Evolutionary conservation across 352 stramenopile species (phyloP).

Genomic region (Globisporangium canariense): DNA sequence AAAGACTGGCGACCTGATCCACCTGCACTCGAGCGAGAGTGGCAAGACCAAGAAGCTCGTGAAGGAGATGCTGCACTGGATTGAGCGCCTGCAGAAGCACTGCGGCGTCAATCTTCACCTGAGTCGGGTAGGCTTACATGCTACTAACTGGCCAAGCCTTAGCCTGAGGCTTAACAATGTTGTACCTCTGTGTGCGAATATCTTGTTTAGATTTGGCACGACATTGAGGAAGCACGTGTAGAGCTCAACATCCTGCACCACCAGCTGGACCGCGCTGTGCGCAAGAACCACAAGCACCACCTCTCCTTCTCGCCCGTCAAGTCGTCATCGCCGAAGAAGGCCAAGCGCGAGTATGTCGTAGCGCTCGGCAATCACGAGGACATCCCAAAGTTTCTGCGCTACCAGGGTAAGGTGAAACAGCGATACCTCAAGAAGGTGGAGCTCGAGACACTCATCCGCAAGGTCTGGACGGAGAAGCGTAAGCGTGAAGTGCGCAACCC

Average conservation of each 20-base stretch:
- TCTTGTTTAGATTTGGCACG: conserved; percentile 62
- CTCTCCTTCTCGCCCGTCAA: not conserved
- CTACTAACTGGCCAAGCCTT: not conserved
- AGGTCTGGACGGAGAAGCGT: conserved; percentile 73
- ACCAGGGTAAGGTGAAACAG: conserved; percentile 68
- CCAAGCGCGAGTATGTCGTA: conserved; percentile 61
- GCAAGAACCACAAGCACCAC: conserved; percentile 23
- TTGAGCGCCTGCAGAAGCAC: conserved; percentile 76
- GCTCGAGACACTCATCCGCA: conserved; percentile 62
- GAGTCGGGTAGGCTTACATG: conserved; percentile 38
- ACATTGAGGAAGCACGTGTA: conserved; percentile 72
- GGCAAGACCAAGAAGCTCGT: conserved; percentile 46
- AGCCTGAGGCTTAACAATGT: not conserved
- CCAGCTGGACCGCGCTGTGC: conserved; percentile 46
- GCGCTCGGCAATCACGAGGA: conserved; percentile 52
- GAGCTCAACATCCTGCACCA: conserved; percentile 73
- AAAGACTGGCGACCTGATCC: not conserved
- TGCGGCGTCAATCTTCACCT: conserved; percentile 74
- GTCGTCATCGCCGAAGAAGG: conserved; percentile 25
- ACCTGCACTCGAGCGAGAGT: not conserved
- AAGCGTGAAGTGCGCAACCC: conserved; percentile 62
- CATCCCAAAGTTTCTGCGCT: conserved; percentile 65
- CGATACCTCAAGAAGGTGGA: conserved; percentile 63
- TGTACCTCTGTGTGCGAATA: not conserved
- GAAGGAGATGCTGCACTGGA: conserved; percentile 75